Conservation (phyloP, 2,329 filamentous ascomycete species). For the Apiospora saccharicola region DNA sequence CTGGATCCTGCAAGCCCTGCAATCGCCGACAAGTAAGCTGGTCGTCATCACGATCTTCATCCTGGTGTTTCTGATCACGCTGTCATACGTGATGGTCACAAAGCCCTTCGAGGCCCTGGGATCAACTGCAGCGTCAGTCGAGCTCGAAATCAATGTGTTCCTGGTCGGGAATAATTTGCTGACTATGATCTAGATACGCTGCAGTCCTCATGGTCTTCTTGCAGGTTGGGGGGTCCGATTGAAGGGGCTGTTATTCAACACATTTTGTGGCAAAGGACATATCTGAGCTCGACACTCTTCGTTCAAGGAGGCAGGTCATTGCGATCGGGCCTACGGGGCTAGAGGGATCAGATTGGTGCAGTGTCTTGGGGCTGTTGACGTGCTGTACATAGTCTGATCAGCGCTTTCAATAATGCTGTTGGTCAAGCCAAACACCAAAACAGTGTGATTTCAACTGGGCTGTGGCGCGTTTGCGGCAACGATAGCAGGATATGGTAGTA, state of each 20-base stretch:
- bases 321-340: too few relatives aligned
- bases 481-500: too few relatives aligned
- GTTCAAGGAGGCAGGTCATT: too few relatives aligned
- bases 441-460: too few relatives aligned
- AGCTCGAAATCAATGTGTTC: background rate
- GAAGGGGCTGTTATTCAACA: background rate
- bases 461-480: too few relatives aligned
- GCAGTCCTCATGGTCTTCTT: slow-evolving; percentile 11
- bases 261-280: too few relatives aligned
- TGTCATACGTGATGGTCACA: background rate
- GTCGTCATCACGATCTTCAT: slow-evolving; percentile 34
- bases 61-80: background rate
- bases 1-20: slow-evolving; percentile 38
- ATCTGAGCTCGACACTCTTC: too few relatives aligned
- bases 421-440: too few relatives aligned
- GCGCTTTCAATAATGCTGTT: too few relatives aligned
- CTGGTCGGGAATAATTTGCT: background rate
- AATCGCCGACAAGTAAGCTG: slow-evolving; percentile 31
- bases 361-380: too few relatives aligned
- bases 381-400: too few relatives aligned
- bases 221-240: background rate
- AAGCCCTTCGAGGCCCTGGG: slow-evolving; percentile 3
- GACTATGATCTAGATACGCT: background rate
- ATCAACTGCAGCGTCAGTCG: background rate
- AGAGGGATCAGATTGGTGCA: too few relatives aligned